phyloP scores from a whole-genome alignment of 257 asterid genomes.

The Nicotiana tomentosiformis region DNA sequence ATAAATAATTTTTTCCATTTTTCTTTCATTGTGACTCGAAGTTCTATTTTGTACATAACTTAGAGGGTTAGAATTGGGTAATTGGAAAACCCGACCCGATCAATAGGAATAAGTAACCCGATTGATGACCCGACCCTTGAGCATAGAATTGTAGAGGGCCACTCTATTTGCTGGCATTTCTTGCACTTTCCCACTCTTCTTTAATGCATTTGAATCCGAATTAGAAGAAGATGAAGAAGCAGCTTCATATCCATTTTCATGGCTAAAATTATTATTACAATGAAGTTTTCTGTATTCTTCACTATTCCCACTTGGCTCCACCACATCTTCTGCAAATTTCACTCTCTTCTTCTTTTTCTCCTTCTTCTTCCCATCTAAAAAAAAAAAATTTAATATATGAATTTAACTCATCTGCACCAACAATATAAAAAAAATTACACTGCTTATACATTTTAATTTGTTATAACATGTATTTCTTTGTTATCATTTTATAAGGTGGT shows the following conservation, averaged over 20 bases:
- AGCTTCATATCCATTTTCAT: background rate
- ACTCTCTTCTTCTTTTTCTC: constrained; percentile 64
- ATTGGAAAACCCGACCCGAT: background rate
- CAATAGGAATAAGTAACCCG: constrained; percentile 45
- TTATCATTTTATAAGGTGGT: background rate
- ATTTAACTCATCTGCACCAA: background rate
- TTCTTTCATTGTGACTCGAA: background rate
- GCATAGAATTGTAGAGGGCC: constrained; percentile 70
- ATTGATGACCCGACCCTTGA: constrained; percentile 50
- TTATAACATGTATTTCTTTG: too few relatives aligned
- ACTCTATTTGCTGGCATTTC: constrained; percentile 65
- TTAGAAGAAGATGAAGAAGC: constrained; percentile 11
- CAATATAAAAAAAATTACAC: background rate
- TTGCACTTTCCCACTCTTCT: constrained; percentile 20
- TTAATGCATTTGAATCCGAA: background rate
- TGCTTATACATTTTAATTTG: background rate
- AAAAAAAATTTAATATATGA: too few relatives aligned
- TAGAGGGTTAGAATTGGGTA: background rate
- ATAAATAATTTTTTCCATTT: too few relatives aligned
- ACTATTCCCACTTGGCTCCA: constrained; percentile 76
- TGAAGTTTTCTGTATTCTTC: constrained; percentile 59
- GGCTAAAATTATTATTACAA: background rate
- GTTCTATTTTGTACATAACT: constrained; percentile 9
- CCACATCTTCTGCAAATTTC: constrained; percentile 83
- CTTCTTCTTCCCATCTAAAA: constrained; percentile 42